Base-by-base conservation (phyloP, 345 rosid genomes). In the Syzygium grande region DNA sequence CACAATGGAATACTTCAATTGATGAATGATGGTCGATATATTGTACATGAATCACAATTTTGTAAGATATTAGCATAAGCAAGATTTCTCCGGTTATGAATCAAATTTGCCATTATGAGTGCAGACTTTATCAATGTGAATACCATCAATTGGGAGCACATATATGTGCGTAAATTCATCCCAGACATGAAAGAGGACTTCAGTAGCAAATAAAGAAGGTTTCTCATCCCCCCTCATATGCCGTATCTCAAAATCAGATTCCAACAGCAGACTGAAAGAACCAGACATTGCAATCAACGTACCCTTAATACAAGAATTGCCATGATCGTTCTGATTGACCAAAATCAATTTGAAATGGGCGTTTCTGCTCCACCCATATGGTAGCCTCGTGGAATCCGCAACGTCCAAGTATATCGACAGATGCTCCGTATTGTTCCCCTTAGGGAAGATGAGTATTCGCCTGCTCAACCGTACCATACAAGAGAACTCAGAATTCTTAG, bases 381-480 rank as follows among this genome's bases (percentile, higher is more conserved):
- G 91, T 79, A 89, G 80, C 21, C 41, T 61, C 17, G 85, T 30
- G 4, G 88, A 29, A 55, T 89, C 90, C 3, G 89, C 79, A 51
- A 85, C 89, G 13, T 80, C 89, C 65, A 89, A 52, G 30, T 83
- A 89, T 14, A 91, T 83, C 14, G 90, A 85, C 73, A 89, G 52
- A 83, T 85, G 30, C 53, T 89, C 90, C 41, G 63, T 84, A 16
- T 85, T 56, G 54, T 88, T 85, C 54, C 91, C 90, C 65, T 89
- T 88, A 9, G 92, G 91, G 54, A 46, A 88, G 9, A 89, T 15
- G 38, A 59, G 34, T 30, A 84, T 58, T 56, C 61, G 77, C 89
- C 87, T 63, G 54, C 51, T 22, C 85, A 87, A 93, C 94, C 16
- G 93, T 93, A 84, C 92, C 94, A 88, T 89, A 92, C 52, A 93